Evolutionary conservation across 768 basidiomycete genomes (phyloP).

Genomic region (Leucocoprinus sp.): DNA sequence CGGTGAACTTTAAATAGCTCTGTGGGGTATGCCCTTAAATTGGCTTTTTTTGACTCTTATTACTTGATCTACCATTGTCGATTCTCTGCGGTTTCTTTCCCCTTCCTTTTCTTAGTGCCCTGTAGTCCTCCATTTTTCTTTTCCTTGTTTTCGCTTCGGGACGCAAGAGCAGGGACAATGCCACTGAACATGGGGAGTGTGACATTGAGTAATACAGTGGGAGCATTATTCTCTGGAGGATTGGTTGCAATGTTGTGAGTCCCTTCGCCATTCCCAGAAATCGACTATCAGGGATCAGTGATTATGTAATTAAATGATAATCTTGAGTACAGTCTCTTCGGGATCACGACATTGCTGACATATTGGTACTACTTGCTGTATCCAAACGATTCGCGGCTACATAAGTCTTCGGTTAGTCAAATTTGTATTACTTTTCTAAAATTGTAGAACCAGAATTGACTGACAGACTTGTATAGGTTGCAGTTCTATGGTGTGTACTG

Average conservation of each 20-base stretch:
- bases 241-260: conserved; percentile 28
- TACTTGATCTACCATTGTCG: too few relatives aligned
- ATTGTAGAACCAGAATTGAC: not conserved
- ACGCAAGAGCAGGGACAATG: too few relatives aligned
- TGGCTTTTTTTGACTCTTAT: too few relatives aligned
- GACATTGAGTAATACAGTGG: conserved; percentile 32
- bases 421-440: conserved; percentile 5
- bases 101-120: too few relatives aligned
- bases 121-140: too few relatives aligned
- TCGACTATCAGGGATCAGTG: not conserved
- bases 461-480: conserved; percentile 2
- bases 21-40: too few relatives aligned
- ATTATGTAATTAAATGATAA: not conserved
- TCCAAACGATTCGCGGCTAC: conserved; percentile 25
- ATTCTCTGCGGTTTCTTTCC: too few relatives aligned
- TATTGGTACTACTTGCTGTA: conserved; percentile 34
- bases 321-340: conserved; percentile 28
- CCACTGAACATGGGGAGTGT: conserved; percentile 21
- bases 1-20: too few relatives aligned
- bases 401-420: conserved; percentile 27
- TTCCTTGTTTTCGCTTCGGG: too few relatives aligned
- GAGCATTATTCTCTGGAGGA: conserved; percentile 28
- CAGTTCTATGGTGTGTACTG: conserved; percentile 5
- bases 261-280: not conserved
- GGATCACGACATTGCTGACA: conserved; percentile 30